Base-by-base conservation (phyloP, 2,329 filamentous ascomycete genomes). In the Cryoendolithus antarcticus region DNA sequence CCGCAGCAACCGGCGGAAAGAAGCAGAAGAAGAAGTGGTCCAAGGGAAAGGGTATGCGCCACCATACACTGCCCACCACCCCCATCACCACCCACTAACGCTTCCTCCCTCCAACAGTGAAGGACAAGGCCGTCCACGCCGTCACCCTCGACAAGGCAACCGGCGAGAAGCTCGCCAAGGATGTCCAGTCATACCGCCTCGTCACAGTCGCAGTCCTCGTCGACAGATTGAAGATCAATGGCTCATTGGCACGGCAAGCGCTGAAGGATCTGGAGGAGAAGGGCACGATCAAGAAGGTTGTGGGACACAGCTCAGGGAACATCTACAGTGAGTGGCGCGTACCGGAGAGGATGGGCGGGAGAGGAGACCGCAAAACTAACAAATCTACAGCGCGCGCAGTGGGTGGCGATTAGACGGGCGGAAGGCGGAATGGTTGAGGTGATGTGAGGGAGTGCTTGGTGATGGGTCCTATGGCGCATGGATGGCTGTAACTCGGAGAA, bases 91-190 rank as follows among this genome's bases (percentile, higher is more conserved):
- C 27, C 29, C 24, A 27, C 24, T 27, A 27, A 27, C 24, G 3
- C 24, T 27, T 4, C 24, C 24, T 48, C 44, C 40, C 34, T 15
- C 51, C 30, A 37, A 74, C 68, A 86, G 91, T 98, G 77, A 98
- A 98, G 91, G 91, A 98, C 80, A 98, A 98, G 88, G 89, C 91
- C 72, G 83, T 96, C 71, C 91, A 98, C 80, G 85, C 84, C 70
- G 91, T 98, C 71, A 77, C 96, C 65, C 86, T 98, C 72, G 91
- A 98, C 77, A 98, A 98, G 81, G 65, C 75, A 71, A 94, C 82
- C 64, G 83, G 82, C 57, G 91, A 98, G 73, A 94, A 93, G 77
- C 86, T 98, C 69, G 83, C 94, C 78, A 98, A 98, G 78, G 91
- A 98, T 79, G 93, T 98, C 61, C 91, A 96, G 72, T 95, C 91